Evolutionary conservation across 2,329 filamentous ascomycete species (phyloP).

Genomic region (Colletotrichum kahawae): DNA sequence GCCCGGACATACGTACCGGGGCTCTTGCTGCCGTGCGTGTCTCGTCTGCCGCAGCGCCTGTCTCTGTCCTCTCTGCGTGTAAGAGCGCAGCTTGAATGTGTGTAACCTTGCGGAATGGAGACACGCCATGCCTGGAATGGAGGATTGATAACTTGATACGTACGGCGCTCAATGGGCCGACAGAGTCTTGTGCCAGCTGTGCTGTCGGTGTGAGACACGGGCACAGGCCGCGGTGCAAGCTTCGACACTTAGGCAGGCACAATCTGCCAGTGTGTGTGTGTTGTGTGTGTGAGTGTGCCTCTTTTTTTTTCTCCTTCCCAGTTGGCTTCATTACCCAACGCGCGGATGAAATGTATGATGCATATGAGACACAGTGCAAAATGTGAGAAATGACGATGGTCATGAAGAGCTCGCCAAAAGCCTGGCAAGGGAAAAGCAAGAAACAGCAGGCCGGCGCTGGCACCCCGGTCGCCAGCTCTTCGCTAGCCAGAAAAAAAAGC

Average conservation of each 20-base stretch:
- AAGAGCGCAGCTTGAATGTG: background rate
- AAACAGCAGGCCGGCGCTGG: background rate
- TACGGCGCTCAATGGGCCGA: conserved; percentile 1
- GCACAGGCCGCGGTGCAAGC: conserved; percentile 8
- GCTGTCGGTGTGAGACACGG: conserved; percentile 10
- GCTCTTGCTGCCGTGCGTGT: conserved; percentile 1
- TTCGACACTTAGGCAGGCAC: background rate
- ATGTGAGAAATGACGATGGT: conserved; percentile 4
- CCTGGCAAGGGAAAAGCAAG: conserved; percentile 2
- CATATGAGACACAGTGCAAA: conserved; percentile 13
- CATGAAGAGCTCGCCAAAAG: background rate
- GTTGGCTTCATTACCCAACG: background rate
- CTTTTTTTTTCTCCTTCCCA: background rate
- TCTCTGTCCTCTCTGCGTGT: background rate
- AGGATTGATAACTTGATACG: conserved; percentile 16
- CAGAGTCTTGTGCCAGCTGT: conserved; percentile 7
- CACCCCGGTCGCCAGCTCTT: background rate
- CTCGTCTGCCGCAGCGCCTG: background rate
- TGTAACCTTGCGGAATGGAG: conserved; percentile 20
- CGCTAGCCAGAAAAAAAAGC: background rate
- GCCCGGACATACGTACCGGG: background rate
- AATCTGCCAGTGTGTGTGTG: background rate
- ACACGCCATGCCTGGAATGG: conserved; percentile 13
- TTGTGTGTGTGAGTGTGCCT: background rate
- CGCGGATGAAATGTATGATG: background rate